phyloP scores from a whole-genome alignment of 2,329 filamentous ascomycete species.

The Phaeosphaeriaceae sp. region DNA sequence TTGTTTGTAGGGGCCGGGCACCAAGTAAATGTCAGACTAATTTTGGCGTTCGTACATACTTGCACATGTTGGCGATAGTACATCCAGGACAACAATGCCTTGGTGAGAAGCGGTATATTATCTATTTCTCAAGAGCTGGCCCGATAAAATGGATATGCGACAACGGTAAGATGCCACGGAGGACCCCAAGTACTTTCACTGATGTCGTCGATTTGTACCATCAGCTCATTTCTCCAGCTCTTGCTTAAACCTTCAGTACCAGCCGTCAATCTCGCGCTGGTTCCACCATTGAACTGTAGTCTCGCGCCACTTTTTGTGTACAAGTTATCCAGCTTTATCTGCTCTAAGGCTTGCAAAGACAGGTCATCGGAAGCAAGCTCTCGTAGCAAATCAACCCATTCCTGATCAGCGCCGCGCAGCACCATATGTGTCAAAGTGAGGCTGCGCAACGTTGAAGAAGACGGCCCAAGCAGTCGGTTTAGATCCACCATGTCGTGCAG shows the following conservation, averaged over 20 bases:
- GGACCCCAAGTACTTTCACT: not conserved
- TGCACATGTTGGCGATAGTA: not conserved
- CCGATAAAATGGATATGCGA: not conserved
- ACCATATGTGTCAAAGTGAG: not conserved
- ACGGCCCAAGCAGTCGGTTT: not conserved
- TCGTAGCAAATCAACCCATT: not conserved
- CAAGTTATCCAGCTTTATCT: not conserved
- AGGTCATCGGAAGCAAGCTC: not conserved
- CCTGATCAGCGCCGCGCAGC: not conserved
- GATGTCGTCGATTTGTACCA: not conserved
- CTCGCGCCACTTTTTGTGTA: not conserved
- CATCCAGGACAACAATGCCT: not conserved
- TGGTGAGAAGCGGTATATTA: not conserved
- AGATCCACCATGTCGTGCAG: conserved; percentile 17
- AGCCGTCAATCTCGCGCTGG: not conserved
- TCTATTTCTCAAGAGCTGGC: not conserved
- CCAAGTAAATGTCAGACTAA: not conserved
- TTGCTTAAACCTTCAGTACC: not conserved
- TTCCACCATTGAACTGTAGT: not conserved
- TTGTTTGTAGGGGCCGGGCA: not conserved
- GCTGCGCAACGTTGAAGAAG: not conserved
- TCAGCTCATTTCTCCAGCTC: not conserved
- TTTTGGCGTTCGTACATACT: not conserved
- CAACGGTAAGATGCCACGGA: not conserved
- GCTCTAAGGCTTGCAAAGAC: not conserved